Conservation (phyloP, 2,329 filamentous ascomycete genomes). For the Penicillium sp. region DNA sequence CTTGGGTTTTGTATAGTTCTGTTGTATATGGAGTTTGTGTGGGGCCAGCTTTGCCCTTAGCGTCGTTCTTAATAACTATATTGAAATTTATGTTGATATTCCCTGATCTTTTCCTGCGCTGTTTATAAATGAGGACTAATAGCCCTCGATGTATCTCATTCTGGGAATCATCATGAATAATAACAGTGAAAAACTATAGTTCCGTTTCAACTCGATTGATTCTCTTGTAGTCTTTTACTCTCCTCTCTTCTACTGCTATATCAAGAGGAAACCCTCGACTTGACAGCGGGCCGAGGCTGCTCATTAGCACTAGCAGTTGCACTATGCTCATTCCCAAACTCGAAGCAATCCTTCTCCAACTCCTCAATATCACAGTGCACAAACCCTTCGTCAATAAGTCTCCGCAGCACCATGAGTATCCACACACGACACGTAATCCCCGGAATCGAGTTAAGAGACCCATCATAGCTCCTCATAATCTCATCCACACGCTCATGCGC, state of each 20-base stretch:
- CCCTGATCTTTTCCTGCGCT: neutral
- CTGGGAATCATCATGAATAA: neutral
- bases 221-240: too few species aligned
- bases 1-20: neutral
- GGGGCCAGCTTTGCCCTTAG: neutral
- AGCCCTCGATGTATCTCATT: too few species aligned
- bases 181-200: neutral
- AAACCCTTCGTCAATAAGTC: neutral
- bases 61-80: neutral
- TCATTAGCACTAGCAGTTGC: neutral
- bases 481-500: neutral
- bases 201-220: neutral
- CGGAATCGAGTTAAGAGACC: neutral
- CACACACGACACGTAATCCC: neutral
- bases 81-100: neutral
- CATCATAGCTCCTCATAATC: constrained; percentile 1
- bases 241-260: too few species aligned
- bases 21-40: neutral
- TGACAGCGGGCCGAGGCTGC: neutral
- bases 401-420: neutral
- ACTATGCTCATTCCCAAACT: neutral
- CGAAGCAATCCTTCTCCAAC: constrained; percentile 1
- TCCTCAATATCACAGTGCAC: neutral
- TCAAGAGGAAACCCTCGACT: neutral
- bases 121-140: neutral